A percentile compares a stretch with the other conserved stretches of the same genome.
Conservation (phyloP, 2,329 filamentous ascomycete species). For the Beauveria asiatica region DNA sequence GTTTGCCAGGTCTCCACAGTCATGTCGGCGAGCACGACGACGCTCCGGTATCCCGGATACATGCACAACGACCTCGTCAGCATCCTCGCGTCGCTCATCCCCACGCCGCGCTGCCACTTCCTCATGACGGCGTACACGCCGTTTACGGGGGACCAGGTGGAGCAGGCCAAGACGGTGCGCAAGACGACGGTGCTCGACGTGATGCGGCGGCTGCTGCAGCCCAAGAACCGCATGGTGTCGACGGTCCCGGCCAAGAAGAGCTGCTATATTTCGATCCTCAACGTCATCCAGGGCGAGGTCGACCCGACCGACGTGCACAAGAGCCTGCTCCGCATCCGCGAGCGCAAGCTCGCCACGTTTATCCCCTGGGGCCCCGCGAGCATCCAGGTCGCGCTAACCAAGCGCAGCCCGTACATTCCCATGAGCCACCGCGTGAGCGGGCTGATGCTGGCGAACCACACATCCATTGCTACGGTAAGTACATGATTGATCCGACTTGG, state of each 20-base stretch:
- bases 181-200: slow-evolving; percentile 98
- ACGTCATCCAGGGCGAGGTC: slow-evolving; percentile 97
- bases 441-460: slow-evolving; percentile 96
- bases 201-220: slow-evolving; percentile 89
- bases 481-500: too few relatives aligned
- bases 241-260: slow-evolving; percentile 92
- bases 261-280: slow-evolving; percentile 97
- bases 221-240: slow-evolving; percentile 98
- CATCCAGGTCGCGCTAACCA: slow-evolving; percentile 93
- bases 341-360: slow-evolving; percentile 87
- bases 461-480: slow-evolving; percentile 79
- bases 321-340: slow-evolving; percentile 88
- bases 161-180: slow-evolving; percentile 93
- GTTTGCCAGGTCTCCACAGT: slow-evolving; percentile 68
- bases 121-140: slow-evolving; percentile 97
- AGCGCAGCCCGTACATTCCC: slow-evolving; percentile 90
- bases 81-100: slow-evolving; percentile 91
- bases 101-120: slow-evolving; percentile 95
- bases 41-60: slow-evolving; percentile 92
- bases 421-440: slow-evolving; percentile 93
- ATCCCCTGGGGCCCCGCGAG: slow-evolving; percentile 98
- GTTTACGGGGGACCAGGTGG: slow-evolving; percentile 92
- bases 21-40: slow-evolving; percentile 97
- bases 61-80: slow-evolving; percentile 99
- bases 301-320: slow-evolving; percentile 98